phyloP scores from a whole-genome alignment of 1,284 basidiomycete species.

The Ceratobasidium sp. region DNA sequence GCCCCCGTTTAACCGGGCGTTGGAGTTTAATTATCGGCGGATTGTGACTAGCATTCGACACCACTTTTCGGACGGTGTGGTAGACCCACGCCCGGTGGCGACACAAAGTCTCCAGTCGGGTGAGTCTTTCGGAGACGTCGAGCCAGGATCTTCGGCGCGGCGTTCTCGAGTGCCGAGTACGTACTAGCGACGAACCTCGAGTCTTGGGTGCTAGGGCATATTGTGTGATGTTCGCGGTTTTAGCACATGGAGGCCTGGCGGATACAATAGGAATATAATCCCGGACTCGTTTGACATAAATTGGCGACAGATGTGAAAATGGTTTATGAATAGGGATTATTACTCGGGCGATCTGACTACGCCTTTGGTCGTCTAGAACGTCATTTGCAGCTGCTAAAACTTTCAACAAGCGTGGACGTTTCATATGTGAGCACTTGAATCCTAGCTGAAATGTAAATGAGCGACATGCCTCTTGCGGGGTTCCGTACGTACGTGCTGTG shows the following conservation, averaged over 20 bases:
- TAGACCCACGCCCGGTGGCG: not conserved
- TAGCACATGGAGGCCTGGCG: too few relatives aligned
- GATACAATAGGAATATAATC: not conserved
- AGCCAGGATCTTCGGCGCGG: not conserved
- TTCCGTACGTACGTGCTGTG: not conserved
- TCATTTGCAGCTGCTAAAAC: not conserved
- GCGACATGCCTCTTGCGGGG: not conserved
- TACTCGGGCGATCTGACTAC: not conserved
- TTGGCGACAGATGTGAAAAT: not conserved
- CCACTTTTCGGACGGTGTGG: not conserved
- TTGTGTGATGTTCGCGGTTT: not conserved
- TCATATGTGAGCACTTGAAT: not conserved
- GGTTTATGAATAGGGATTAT: not conserved
- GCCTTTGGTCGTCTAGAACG: not conserved
- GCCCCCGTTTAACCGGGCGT: not conserved
- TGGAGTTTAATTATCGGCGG: not conserved
- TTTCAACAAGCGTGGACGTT: not conserved
- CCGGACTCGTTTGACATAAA: slow-evolving; percentile 1
- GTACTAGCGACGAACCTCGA: not conserved
- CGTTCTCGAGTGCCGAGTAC: not conserved
- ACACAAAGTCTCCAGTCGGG: not conserved
- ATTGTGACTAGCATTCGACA: not conserved
- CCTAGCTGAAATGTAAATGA: not conserved
- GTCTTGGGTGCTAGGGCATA: not conserved
- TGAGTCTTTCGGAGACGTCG: not conserved